Evolutionary conservation across 176 grass and related monocot genomes (phyloP).

Genomic region (Rhynchospora breviuscula): DNA sequence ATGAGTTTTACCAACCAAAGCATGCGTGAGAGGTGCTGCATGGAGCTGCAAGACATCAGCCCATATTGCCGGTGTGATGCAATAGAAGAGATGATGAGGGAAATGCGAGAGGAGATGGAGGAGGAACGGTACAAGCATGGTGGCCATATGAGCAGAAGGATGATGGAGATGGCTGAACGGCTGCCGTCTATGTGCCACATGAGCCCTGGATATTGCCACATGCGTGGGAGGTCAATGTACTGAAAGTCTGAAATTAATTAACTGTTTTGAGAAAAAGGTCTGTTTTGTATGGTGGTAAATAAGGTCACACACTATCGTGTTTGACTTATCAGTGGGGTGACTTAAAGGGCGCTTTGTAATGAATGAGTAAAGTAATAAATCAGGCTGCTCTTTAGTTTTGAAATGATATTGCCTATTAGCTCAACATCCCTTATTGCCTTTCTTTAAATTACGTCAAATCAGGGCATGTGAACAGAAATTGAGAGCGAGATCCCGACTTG

Average conservation of each 20-base stretch:
- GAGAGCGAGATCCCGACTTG: neutral
- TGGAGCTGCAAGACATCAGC: neutral
- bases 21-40: slow-evolving; percentile 12
- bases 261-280: neutral
- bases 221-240: neutral
- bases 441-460: neutral
- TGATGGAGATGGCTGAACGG: neutral
- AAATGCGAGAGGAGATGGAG: neutral
- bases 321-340: neutral
- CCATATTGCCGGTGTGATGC: slow-evolving; percentile 20
- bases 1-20: neutral
- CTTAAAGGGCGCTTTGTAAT: neutral
- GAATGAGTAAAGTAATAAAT: neutral
- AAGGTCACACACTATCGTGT: slow-evolving; percentile 17
- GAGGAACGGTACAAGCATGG: neutral
- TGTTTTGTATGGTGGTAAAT: neutral
- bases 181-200: slow-evolving; percentile 7
- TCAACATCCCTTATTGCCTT: neutral
- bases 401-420: neutral
- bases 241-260: no score
- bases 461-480: neutral
- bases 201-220: neutral
- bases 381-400: neutral
- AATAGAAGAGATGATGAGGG: slow-evolving; percentile 7
- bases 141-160: neutral